Base-by-base conservation (phyloP, 1,284 basidiomycete species). In the Ceratobasidium sp. region DNA sequence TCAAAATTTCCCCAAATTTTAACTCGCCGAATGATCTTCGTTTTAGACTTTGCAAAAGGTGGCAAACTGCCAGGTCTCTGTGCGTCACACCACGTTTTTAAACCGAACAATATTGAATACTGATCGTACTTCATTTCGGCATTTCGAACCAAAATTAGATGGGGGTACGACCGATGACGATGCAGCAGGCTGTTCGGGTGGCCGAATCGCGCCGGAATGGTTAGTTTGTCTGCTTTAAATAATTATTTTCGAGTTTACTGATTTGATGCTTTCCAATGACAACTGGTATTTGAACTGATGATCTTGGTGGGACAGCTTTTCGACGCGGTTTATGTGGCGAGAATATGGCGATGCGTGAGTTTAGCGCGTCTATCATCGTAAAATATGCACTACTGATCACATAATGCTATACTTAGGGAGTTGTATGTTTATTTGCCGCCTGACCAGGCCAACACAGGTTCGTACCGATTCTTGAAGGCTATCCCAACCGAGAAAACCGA, bases 61-160 rank as follows among this genome's bases (percentile, higher is more conserved):
- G 66, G 66, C 30, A 69, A 69, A 69, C 66, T 69, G n/a, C 66
- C 66, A 55, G 66, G 66, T 30, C 44, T 69, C 11, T 69, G 66
- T 69, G 28, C 13, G 66, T 47, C 66, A 26, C 23, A 57, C 30
- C 1, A n/a, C 41, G 44, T 30, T 41, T 43, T 14, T 14, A 5
- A 16, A 32, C 52, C 64, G 64, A 55, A 21, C 28, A 44, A 30
- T 16, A n/a, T n/a, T 16, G 16, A 18, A n/a, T 26, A 32, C 41
- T 66, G 46, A 50, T n/a, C 21, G 43, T 64, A 50, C 23, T 21
- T 61, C 9, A 61, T 32, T 32, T 21, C 14, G 32, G 4, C 57
- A 57, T 43, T 35, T 21, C 52, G n/a, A n/a, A n/a, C n/a, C n/a
- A n/a, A n/a, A n/a, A n/a, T 26, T 46, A 69, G 66, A 69, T 23